Conservation (phyloP, 345 rosid species). For the Punica granatum region DNA sequence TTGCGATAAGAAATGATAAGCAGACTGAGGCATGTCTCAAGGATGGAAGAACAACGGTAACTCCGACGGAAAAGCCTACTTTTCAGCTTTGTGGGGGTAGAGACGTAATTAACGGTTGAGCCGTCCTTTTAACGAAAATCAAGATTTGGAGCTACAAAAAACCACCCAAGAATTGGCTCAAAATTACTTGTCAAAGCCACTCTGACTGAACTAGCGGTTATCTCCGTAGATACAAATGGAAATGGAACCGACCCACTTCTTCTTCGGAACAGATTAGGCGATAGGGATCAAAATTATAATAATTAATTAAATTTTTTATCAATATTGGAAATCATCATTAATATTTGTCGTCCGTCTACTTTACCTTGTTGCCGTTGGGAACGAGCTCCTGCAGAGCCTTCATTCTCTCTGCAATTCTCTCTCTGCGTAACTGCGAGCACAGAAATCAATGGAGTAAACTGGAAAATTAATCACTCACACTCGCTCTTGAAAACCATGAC, state of each 20-base stretch:
- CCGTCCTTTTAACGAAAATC: background rate
- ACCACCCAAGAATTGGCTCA: background rate
- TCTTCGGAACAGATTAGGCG: background rate
- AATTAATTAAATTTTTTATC: too few relatives aligned
- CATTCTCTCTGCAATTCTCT: constrained; percentile 97
- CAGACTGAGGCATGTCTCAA: too few relatives aligned
- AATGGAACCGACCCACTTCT: constrained; percentile 1
- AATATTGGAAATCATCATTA: too few relatives aligned
- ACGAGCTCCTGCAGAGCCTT: constrained; percentile 96
- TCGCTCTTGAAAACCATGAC: too few relatives aligned
- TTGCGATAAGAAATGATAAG: too few relatives aligned
- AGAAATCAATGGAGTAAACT: background rate
- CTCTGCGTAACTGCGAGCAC: constrained; percentile 67
- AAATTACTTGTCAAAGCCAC: background rate
- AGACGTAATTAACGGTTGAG: background rate
- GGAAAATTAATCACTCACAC: background rate
- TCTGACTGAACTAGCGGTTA: constrained; percentile 8
- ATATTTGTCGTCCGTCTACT: background rate
- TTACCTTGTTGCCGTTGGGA: constrained; percentile 95
- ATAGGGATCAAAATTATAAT: background rate
- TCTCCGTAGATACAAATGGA: too few relatives aligned
- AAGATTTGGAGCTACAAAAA: background rate
- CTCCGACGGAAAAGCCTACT: background rate
- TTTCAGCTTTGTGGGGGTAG: background rate
- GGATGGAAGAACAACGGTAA: too few relatives aligned